Base-by-base conservation (phyloP, 139 green algal genomes). In the Chlorella sp. region DNA sequence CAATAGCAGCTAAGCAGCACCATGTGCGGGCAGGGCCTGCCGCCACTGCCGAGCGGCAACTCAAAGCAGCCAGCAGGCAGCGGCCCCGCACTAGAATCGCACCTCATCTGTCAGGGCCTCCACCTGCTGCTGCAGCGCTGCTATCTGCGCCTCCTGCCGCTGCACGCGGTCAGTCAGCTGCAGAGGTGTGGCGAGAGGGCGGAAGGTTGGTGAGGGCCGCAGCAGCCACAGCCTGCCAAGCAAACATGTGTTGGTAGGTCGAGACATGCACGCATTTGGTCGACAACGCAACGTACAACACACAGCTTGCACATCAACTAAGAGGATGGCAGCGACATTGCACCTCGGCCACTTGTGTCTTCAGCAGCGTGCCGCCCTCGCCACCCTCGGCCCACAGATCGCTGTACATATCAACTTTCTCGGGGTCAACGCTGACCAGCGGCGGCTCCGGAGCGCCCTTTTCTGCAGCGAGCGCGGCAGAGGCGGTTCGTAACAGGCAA, bases 271-370 rank as follows among this genome's bases (percentile, higher is more conserved):
- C n/a, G n/a, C n/a, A n/a, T n/a, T n/a, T n/a, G n/a, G n/a, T n/a
- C n/a, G n/a, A n/a, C n/a, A n/a, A n/a, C n/a, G n/a, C n/a, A n/a
- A n/a, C n/a, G n/a, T n/a, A n/a, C n/a, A n/a, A n/a, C n/a, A n/a
- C n/a, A n/a, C n/a, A n/a, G n/a, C n/a, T n/a, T n/a, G n/a, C n/a
- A n/a, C n/a, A 28, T 67, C 60, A 67, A 67, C 9, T 23, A 67
- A 9, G 9, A 30, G 28, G 0, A 17, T 32, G n/a, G 60, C 25
- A 67, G 25, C 60, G 13, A 28, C 16, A 16, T 18, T 20, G 28
- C 25, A 88, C 78, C 47, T 88, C 71, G 0, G 80, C 78, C 36
- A 88, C 30, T 15, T 88, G 78, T 1, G 85, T 87, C 28, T 87
- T 70, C 26, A 88, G 64, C 62, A 88, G 68, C 0, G 63, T 60